Evolutionary conservation across 2,329 filamentous ascomycete species (phyloP), one percentile per base, ranked within the genome.

Genomic region (Alternaria sp.): DNA sequence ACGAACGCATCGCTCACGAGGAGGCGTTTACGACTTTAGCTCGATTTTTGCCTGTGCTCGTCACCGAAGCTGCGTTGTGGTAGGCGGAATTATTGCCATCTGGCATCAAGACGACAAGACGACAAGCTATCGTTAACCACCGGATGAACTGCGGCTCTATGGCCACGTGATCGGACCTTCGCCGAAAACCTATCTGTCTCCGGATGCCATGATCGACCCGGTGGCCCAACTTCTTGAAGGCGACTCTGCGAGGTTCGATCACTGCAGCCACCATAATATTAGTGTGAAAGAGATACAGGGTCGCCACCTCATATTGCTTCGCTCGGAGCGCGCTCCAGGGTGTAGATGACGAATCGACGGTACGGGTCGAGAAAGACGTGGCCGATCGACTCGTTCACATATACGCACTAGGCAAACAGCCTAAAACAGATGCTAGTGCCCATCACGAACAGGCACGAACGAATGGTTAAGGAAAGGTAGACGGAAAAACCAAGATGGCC

Each of bases 71-170:
- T n/a, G 28, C 17, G 13, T 51, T 9, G 9, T 51, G 12, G 5
- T 51, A 21, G 7, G 49, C 13, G 17, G 19, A 15, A 21, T 32
- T 32, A 12, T 28, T 32, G 12, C 10, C 49, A 32, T 32, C 5
- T 32, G 21, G 30, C 19, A 25, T 36, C 7, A 36, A 51, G 0
- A n/a, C 28, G 28, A 36, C 36, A 52, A 52, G 50, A 36, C 17
- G 50, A 23, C 44, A 26, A 40, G 23, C 19, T 19, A 28, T 17
- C 36, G 40, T 46, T 46, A 59, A 26, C 57, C 57, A 59, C 57
- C 57, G 49, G 57, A 26, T 59, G 57, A 59, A 59, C 13, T 53
- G 19, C 57, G 47, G 57, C 26, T 45, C 36, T 30, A 40, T 30
- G 17, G 28, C 28, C 28, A 51, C 28, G 28, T 51, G 49, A 51